Evolutionary conservation across 495 filamentous ascomycete genomes (phyloP), one percentile per base, ranked within the genome.

Genomic region (Monascus purpureus): DNA sequence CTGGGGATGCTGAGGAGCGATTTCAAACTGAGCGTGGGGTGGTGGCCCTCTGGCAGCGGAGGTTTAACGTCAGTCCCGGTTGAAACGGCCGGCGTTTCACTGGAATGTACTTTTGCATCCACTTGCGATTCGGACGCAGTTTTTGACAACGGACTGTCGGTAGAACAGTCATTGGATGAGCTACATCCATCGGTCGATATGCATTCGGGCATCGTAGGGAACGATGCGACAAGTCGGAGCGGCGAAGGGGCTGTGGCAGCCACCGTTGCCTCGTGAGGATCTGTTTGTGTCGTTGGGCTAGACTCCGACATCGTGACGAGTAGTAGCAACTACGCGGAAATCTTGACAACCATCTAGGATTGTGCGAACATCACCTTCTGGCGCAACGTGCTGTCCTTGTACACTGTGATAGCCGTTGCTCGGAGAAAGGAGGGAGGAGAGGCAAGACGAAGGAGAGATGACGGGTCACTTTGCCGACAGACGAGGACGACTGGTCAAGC

Each of bases 1-100:
- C 53, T 65, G 26, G 61, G 61, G 17, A 65, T 51, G 36, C 51
- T 57, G 38, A 46, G 52, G 33, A 57, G 31, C 14, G 59, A 57
- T 16, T 50, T 41, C 8, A 55, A 31, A 27, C 42, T 51, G 1
- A 32, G 28, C 8, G 32, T 34, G 11, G 33, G 27, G 7, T 36
- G 32, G 22, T 38, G 34, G 17, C 35, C 42, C 14, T 40, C 41
- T 24, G 47, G 44, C 18, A 31, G 25, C 33, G 4, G 41, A 43
- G 17, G 4, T 22, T 22, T 22, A 4, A 5, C 5, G 20, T 22
- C 20, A 4, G 20, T 9, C 9, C 5, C 20, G 20, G 20, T 22
- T 22, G 20, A 9, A 22, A 22, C 20, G 20, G 20, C 9, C 9
- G 20, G 9, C 9, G 20, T 22, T 22, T 9, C 20, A 9, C 4